These are phyloP conservation scores for Amoebophrya sp. DNA, from an alignment of 169 alveolate genomes.

Conservation along the genomic window DNA sequence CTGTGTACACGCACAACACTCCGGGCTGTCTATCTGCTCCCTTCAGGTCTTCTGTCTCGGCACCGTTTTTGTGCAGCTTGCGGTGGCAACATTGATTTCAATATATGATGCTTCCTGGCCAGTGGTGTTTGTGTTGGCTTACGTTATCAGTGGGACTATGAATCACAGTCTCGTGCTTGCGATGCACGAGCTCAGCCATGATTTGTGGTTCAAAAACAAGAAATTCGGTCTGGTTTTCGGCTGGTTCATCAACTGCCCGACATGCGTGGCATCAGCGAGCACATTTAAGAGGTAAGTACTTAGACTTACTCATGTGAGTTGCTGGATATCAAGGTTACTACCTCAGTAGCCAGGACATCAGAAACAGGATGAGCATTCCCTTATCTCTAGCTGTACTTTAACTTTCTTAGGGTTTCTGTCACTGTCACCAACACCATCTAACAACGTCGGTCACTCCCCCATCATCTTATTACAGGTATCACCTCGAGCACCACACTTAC, in stretches of 20 bases:
- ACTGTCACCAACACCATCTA: too few species aligned
- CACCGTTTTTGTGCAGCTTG: neutral
- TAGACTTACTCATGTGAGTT: neutral
- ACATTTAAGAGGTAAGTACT: slow-evolving; percentile 51
- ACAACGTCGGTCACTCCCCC: too few species aligned
- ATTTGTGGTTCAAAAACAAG: slow-evolving; percentile 48
- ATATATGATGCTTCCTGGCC: neutral
- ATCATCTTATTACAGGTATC: slow-evolving; percentile 52
- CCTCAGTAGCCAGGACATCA: too few species aligned
- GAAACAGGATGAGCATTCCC: too few species aligned
- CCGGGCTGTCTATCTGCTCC: too few species aligned
- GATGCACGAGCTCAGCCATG: slow-evolving; percentile 63
- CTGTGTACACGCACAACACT: too few species aligned
- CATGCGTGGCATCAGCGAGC: slow-evolving; percentile 62
- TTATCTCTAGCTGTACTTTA: too few species aligned
- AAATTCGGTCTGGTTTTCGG: slow-evolving; percentile 49
- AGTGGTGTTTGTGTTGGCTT: slow-evolving; percentile 32
- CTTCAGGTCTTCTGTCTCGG: neutral
- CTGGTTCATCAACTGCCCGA: slow-evolving; percentile 55
- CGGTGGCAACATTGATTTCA: neutral
- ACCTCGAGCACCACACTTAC: slow-evolving; percentile 62
- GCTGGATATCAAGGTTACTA: neutral
- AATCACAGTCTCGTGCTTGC: slow-evolving; percentile 56
- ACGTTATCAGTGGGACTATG: slow-evolving; percentile 57
- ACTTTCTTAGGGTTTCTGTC: too few species aligned